Evolutionary conservation across 495 filamentous ascomycete species (phyloP), one percentile per base, ranked within the genome.

Genomic region (Xylaria venustula): DNA sequence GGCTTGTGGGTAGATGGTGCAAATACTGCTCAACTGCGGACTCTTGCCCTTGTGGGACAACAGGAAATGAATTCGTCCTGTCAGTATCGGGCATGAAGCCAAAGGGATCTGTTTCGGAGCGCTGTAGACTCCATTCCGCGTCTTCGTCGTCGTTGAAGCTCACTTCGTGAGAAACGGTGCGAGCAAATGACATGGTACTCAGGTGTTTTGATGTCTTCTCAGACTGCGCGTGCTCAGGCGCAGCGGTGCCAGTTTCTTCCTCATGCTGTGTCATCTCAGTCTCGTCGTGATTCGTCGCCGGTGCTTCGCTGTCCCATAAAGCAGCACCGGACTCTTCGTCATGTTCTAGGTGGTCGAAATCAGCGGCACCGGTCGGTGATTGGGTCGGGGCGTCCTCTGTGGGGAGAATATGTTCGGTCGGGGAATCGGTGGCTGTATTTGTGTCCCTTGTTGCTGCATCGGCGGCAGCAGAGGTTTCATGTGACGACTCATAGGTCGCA

Each of bases 21-120:
- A 70, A 65, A 17, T 58, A 49, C 17, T 72, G 60, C 40, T 69
- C 59, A 4, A 65, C 54, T 44, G 62, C 59, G 40, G 58, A 54
- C 28, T 71, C 48, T 41, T 73, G 70, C 0, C 72, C 37, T 14
- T 79, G 77, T 26, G 80, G 78, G 1, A 87, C 79, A 14, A 69
- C 72, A 9, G 87, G 87, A 61, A 88, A 89, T 0, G 86, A 88
- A 67, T 88, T 87, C 44, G 85, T 81, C 50, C 85, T 77, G 30
- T 82, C 79, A 53, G 65, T 77, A 12, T 77, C 69, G 11, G 78
- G 70, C 73, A 87, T 79, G 45, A 80, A 78, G 57, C 80, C 80
- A 70, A 85, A 86, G 14, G 81, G 79, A 58, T 86, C 79, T 5
- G 80, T 77, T 40, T 78, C 77, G 22, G 75, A 74, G 45, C 77